Conservation (phyloP, 2,329 filamentous ascomycete genomes). For the Chalaropsis thielavioides region DNA sequence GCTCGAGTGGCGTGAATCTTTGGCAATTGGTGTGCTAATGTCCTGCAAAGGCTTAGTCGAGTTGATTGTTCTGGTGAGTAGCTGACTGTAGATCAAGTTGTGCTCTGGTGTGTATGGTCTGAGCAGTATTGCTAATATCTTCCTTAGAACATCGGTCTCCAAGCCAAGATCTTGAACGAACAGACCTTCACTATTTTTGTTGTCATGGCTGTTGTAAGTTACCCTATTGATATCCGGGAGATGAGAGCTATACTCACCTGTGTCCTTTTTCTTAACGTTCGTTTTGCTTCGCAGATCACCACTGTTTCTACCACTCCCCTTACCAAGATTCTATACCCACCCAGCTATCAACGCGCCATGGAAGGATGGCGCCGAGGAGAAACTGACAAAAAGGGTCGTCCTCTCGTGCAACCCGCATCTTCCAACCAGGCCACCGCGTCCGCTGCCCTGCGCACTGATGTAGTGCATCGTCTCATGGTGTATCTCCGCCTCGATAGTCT, state of each 20-base stretch:
- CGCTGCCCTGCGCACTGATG: conserved; percentile 12
- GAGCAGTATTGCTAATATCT: conserved; percentile 23
- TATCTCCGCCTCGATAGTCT: conserved; percentile 77
- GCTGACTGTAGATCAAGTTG: background rate
- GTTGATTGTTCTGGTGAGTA: conserved; percentile 67
- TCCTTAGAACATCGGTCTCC: conserved; percentile 53
- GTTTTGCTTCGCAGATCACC: conserved; percentile 42
- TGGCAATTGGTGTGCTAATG: conserved; percentile 82
- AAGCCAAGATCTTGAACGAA: conserved; percentile 65
- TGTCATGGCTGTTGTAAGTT: conserved; percentile 54
- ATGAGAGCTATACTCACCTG: too few relatives aligned
- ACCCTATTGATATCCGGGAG: too few relatives aligned
- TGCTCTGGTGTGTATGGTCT: background rate
- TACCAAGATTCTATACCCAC: conserved; percentile 58
- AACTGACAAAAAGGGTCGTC: conserved; percentile 61
- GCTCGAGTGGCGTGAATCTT: conserved; percentile 77
- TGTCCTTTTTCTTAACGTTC: background rate
- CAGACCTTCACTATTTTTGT: conserved; percentile 88
- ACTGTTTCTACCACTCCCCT: conserved; percentile 74
- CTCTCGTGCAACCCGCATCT: conserved; percentile 26
- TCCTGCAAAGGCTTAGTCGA: conserved; percentile 94
- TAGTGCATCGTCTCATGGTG: conserved; percentile 53
- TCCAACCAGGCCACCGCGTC: conserved; percentile 19
- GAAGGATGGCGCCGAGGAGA: conserved; percentile 58
- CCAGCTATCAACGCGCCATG: conserved; percentile 40